These are phyloP conservation scores for Begonia loranthoides DNA, from an alignment of 306 rosid genomes.

Conservation along the genomic window DNA sequence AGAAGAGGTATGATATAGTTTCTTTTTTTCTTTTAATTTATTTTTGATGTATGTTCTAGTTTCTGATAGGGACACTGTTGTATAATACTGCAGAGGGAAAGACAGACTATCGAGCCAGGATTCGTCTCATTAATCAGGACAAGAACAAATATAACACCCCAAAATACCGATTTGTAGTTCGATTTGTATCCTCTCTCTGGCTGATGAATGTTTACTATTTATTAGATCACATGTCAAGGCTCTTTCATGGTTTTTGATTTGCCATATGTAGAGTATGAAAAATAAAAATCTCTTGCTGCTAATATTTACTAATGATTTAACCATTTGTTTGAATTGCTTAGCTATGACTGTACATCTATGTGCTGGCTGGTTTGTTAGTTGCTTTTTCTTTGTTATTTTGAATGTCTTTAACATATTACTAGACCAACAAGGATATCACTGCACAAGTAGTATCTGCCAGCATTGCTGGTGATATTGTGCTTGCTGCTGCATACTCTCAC, in stretches of 20 bases:
- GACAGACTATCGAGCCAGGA: conserved; percentile 84
- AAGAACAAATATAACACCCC: conserved; percentile 90
- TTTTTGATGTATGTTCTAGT: background rate
- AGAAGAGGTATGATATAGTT: conserved; percentile 42
- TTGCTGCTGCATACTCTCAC: conserved; percentile 69
- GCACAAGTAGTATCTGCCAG: conserved; percentile 74
- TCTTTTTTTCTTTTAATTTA: background rate
- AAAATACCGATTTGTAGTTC: conserved; percentile 64
- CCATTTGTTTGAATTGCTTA: background rate
- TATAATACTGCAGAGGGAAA: conserved; percentile 47
- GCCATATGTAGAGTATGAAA: too few relatives aligned
- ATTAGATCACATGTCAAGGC: background rate
- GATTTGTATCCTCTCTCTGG: conserved; percentile 52
- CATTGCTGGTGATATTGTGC: conserved; percentile 74
- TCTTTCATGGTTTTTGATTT: background rate
- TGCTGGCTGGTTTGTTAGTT: background rate
- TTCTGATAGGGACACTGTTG: background rate
- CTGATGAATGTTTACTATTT: background rate
- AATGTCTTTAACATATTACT: background rate
- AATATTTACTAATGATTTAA: background rate
- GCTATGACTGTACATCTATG: background rate
- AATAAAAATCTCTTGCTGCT: too few relatives aligned
- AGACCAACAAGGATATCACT: conserved; percentile 66
- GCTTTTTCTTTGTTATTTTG: background rate
- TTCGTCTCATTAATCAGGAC: conserved; percentile 82